Conservation (phyloP, 805 yeast genomes). For the Cephaloascus fragrans region DNA sequence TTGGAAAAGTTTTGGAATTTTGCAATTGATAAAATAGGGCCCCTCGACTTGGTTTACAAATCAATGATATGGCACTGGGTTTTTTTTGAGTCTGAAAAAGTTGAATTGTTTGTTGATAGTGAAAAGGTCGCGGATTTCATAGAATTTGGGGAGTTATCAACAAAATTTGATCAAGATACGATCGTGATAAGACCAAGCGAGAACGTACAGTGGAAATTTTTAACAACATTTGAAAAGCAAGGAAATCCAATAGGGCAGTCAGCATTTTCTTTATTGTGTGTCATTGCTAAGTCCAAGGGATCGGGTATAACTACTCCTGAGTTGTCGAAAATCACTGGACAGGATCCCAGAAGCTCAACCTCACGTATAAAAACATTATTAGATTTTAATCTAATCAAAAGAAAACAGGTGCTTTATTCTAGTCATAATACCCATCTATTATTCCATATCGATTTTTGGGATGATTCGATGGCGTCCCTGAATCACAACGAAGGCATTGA, state of each 20-base stretch:
- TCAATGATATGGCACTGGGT: constrained; percentile 27
- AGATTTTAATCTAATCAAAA: constrained; percentile 37
- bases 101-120: constrained; percentile 7
- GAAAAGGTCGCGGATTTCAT: constrained; percentile 2
- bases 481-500: constrained; percentile 12
- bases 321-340: constrained; percentile 46
- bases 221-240: constrained; percentile 46
- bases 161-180: constrained; percentile 1
- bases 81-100: constrained; percentile 11
- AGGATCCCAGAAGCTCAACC: constrained; percentile 64
- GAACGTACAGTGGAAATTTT: constrained; percentile 44
- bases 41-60: constrained; percentile 19
- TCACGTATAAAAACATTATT: constrained; percentile 48
- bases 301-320: constrained; percentile 53
- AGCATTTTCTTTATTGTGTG: constrained; percentile 45
- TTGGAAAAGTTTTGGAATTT: constrained; percentile 21
- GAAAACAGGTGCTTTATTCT: constrained; percentile 23
- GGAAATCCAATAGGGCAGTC: constrained; percentile 44
- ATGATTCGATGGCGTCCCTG: constrained; percentile 14
- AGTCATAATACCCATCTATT: constrained; percentile 47
- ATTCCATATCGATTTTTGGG: constrained; percentile 37
- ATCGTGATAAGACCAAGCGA: constrained; percentile 31
- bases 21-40: constrained; percentile 6
- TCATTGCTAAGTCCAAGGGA: constrained; percentile 47
- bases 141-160: background rate